Evolutionary conservation across 345 rosid genomes (phyloP).

Genomic region (Odontarrhena argentea): DNA sequence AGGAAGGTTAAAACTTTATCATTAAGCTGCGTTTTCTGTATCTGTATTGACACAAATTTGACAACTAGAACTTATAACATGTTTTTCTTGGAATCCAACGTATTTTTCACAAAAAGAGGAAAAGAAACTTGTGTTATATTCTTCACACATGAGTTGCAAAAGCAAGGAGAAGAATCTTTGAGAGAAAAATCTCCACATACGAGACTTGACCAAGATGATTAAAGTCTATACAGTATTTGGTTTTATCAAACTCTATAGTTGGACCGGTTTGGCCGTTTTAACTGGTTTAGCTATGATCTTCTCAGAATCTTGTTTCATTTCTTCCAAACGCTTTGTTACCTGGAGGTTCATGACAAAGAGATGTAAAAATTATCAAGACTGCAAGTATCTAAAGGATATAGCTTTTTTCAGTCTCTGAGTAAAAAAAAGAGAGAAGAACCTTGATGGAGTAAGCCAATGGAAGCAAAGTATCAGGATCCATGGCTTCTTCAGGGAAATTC

Average conservation of each 20-base stretch:
- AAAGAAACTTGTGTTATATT: background rate
- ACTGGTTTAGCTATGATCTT: conserved; percentile 48
- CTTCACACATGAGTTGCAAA: background rate
- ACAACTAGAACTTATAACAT: too few species aligned
- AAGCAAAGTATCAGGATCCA: conserved; percentile 85
- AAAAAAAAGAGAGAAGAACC: conserved; percentile 47
- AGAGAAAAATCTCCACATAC: background rate
- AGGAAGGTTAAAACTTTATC: background rate
- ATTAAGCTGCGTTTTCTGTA: too few species aligned
- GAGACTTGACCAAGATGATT: conserved; percentile 2
- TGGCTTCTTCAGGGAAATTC: conserved; percentile 87
- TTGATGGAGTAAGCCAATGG: conserved; percentile 92
- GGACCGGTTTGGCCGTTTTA: conserved; percentile 38
- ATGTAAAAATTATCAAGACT: background rate
- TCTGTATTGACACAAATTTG: too few species aligned
- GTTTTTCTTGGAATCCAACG: background rate
- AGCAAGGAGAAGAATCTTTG: conserved; percentile 7
- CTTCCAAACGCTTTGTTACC: conserved; percentile 79
- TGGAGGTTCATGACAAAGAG: conserved; percentile 30
- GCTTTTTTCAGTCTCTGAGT: conserved; percentile 3
- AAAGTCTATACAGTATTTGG: background rate
- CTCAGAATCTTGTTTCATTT: conserved; percentile 60
- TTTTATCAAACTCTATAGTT: conserved; percentile 29
- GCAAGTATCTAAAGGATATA: conserved; percentile 9
- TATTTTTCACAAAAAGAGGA: too few species aligned